phyloP scores from a whole-genome alignment of 768 basidiomycete genomes.

The Sistotremastrum niveocremeum region DNA sequence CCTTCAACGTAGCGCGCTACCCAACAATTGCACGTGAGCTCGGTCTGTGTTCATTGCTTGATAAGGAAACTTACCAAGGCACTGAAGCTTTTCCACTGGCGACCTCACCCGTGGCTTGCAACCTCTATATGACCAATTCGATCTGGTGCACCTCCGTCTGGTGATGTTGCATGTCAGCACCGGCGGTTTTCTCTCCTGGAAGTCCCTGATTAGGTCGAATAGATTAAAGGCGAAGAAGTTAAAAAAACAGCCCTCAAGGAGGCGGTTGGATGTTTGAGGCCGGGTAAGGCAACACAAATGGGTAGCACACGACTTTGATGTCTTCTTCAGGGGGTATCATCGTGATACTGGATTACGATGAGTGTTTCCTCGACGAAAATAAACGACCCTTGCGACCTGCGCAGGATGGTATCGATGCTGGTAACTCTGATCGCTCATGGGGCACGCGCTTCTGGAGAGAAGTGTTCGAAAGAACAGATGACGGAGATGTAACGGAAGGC shows the following conservation, averaged over 20 bases:
- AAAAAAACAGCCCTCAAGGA: conserved; percentile 3
- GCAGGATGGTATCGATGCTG: neutral
- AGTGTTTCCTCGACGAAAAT: conserved; percentile 10
- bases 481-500: too few relatives aligned
- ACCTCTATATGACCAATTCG: conserved; percentile 9
- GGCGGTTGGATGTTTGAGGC: conserved; percentile 7
- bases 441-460: too few relatives aligned
- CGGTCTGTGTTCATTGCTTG: too few relatives aligned
- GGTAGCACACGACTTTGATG: neutral
- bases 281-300: conserved; percentile 6
- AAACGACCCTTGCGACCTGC: conserved; percentile 4
- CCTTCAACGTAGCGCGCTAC: too few relatives aligned
- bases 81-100: conserved; percentile 13
- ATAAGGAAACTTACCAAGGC: conserved; percentile 1
- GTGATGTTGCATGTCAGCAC: conserved; percentile 14
- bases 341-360: conserved; percentile 13
- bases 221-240: conserved; percentile 1
- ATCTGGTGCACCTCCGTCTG: conserved; percentile 17
- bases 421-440: too few relatives aligned
- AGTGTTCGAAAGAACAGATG: too few relatives aligned
- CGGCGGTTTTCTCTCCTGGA: too few relatives aligned
- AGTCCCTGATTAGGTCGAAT: too few relatives aligned
- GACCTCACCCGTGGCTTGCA: conserved; percentile 12
- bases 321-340: conserved; percentile 11
- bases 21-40: too few relatives aligned